Evolutionary conservation across 1,284 basidiomycete genomes (phyloP).

Genomic region (Boletus semigastroideus): DNA sequence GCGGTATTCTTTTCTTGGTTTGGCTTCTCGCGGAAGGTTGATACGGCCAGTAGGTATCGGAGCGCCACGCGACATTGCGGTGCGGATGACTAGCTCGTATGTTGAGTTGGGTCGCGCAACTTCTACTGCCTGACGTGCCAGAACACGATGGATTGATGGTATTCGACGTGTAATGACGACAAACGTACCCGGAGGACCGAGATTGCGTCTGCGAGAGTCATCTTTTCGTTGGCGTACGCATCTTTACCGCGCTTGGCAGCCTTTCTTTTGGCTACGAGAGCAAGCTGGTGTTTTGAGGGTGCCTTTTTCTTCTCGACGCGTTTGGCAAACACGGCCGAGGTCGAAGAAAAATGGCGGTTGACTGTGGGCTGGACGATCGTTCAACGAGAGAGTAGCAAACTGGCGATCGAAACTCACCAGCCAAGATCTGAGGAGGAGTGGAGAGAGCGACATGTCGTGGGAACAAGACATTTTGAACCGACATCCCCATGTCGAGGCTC

Average conservation of each 20-base stretch:
- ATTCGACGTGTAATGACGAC: background rate
- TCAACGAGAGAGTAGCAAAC: background rate
- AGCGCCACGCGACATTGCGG: conserved; percentile 71
- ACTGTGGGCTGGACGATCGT: background rate
- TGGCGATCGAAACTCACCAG: conserved; percentile 3
- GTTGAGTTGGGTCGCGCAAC: conserved; percentile 72
- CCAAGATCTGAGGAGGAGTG: conserved; percentile 18
- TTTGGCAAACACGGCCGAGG: conserved; percentile 43
- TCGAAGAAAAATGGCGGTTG: conserved; percentile 51
- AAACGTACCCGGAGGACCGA: conserved; percentile 63
- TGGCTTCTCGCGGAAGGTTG: conserved; percentile 72
- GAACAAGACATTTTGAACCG: conserved; percentile 15
- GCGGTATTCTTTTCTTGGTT: conserved; percentile 65
- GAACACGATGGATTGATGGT: conserved; percentile 6
- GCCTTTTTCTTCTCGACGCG: conserved; percentile 50
- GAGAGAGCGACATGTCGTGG: conserved; percentile 28
- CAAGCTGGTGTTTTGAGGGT: conserved; percentile 64
- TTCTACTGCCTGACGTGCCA: conserved; percentile 64
- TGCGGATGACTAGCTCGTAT: conserved; percentile 80
- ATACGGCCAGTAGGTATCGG: conserved; percentile 80
- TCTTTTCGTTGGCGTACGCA: conserved; percentile 58
- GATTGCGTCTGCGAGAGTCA: conserved; percentile 63
- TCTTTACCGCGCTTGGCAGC: conserved; percentile 36
- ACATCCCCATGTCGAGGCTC: conserved; percentile 18
- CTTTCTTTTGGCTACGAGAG: conserved; percentile 45